These are phyloP conservation scores for Candida chauliodis DNA, from an alignment of 805 yeast genomes.

Conservation along the genomic window DNA sequence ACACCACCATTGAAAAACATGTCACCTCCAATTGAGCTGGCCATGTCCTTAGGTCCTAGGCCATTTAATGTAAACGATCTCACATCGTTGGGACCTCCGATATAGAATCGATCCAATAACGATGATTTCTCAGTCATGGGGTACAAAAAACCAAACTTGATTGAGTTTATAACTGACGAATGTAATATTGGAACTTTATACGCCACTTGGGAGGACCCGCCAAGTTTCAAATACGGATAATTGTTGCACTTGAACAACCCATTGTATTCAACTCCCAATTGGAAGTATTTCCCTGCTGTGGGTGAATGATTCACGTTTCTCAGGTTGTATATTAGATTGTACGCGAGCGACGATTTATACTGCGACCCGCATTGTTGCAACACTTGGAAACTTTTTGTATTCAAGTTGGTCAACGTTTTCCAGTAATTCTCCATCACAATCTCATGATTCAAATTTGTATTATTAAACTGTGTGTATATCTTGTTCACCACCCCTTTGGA, in stretches of 20 bases:
- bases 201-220: conserved; percentile 38
- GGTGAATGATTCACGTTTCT: conserved; percentile 45
- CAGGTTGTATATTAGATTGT: conserved; percentile 40
- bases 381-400: conserved; percentile 28
- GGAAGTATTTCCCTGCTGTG: conserved; percentile 34
- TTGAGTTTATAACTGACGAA: conserved; percentile 22
- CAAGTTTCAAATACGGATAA: conserved; percentile 39
- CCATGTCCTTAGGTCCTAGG: conserved; percentile 51
- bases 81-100: conserved; percentile 61
- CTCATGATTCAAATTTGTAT: conserved; percentile 45
- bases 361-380: conserved; percentile 42
- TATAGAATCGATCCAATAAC: conserved; percentile 51
- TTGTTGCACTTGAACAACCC: conserved; percentile 26
- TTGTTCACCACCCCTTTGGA: conserved; percentile 43
- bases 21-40: conserved; percentile 52
- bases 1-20: conserved; percentile 44
- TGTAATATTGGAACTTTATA: conserved; percentile 14
- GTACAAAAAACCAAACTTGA: conserved; percentile 31
- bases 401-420: conserved; percentile 30
- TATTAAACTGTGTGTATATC: conserved; percentile 31
- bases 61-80: conserved; percentile 52
- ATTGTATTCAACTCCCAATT: conserved; percentile 33
- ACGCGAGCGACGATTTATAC: conserved; percentile 42
- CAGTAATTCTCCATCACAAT: conserved; percentile 43
- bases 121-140: conserved; percentile 19